A percentile compares a stretch with the other conserved stretches of the same genome.
Conservation (phyloP, 805 yeast species). For the Lipomyces orientalis region DNA sequence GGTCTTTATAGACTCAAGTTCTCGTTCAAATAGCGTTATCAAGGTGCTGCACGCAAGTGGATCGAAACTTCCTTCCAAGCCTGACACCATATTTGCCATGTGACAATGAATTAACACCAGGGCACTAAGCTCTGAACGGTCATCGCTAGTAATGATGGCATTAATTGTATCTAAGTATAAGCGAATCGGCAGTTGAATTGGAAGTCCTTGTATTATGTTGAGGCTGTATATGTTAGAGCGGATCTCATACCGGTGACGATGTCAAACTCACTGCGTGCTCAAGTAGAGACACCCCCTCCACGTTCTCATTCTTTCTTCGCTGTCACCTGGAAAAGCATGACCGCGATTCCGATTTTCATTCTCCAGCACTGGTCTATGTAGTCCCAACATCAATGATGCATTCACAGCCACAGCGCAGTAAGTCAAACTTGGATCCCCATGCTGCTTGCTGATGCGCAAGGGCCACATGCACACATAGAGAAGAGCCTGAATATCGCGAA, state of each 20-base stretch:
- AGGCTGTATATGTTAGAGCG: background rate
- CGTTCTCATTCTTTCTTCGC: constrained; percentile 4
- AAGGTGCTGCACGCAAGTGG: constrained; percentile 3
- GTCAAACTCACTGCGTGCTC: constrained; percentile 8
- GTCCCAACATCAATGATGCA: background rate
- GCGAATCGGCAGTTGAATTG: constrained; percentile 4
- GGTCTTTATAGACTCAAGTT: constrained; percentile 2
- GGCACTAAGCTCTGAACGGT: constrained; percentile 1
- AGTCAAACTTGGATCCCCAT: constrained; percentile 2
- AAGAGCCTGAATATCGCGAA: background rate
- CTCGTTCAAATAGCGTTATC: constrained; percentile 4
- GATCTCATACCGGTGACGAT: background rate
- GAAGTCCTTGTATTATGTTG: constrained; percentile 7
- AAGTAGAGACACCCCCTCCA: constrained; percentile 6
- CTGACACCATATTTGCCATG: constrained; percentile 3
- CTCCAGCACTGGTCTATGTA: background rate
- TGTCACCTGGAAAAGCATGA: background rate
- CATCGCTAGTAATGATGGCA: background rate
- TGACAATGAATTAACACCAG: constrained; percentile 11
- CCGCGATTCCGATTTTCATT: background rate
- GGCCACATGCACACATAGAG: constrained; percentile 7
- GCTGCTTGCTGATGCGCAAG: background rate
- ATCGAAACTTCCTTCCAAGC: constrained; percentile 10
- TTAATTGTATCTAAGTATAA: constrained; percentile 1
- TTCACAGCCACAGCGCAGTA: constrained; percentile 8